These are phyloP conservation scores for Saussurea involucrata DNA, from an alignment of 129 eudicot genomes.

Conservation along the genomic window DNA sequence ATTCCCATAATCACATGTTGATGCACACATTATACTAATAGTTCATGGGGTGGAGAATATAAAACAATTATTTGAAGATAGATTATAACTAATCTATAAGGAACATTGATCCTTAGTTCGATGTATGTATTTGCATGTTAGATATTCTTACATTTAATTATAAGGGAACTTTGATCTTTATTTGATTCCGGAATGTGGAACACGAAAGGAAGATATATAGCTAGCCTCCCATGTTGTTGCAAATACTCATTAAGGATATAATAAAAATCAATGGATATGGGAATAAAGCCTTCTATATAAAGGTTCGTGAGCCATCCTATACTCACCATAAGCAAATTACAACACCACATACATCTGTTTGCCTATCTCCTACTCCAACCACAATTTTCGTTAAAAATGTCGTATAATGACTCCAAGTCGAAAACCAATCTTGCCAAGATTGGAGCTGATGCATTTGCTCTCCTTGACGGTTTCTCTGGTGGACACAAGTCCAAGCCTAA, in stretches of 20 bases:
- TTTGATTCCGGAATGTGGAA: background rate
- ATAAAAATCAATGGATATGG: background rate
- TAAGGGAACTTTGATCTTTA: background rate
- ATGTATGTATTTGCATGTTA: background rate
- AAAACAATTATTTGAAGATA: background rate
- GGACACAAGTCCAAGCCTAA: slow-evolving; percentile 2
- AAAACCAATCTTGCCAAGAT: slow-evolving; percentile 17
- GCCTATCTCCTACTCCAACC: background rate
- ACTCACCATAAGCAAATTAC: background rate
- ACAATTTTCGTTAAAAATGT: background rate
- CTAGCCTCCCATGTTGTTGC: background rate
- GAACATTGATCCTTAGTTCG: background rate
- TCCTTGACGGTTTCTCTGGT: slow-evolving; percentile 16
- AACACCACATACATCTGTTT: background rate
- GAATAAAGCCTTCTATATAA: background rate
- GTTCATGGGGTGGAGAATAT: background rate
- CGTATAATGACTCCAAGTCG: background rate
- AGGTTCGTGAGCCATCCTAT: background rate
- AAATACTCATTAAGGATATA: background rate
- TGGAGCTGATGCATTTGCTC: slow-evolving; percentile 25
- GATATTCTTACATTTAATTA: background rate
- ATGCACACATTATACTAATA: background rate
- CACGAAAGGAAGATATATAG: background rate
- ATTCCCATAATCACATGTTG: background rate
- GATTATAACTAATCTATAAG: background rate